phyloP scores from a whole-genome alignment of 139 green algal species.

The Chlamydomonas sphaeroides region DNA sequence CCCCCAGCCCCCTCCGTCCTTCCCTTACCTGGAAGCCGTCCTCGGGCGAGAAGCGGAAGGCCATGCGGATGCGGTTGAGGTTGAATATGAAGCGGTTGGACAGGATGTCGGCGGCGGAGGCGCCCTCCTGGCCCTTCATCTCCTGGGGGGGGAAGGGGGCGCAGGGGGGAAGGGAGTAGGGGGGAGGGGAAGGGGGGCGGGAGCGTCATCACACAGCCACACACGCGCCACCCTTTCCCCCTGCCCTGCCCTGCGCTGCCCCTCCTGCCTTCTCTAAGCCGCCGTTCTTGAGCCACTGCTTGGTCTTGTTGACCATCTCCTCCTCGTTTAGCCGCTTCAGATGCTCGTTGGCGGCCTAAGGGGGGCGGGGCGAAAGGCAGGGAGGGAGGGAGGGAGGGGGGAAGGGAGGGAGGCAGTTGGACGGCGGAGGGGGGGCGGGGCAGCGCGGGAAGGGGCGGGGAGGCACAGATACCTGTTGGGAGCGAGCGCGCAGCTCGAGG shows the following conservation, averaged over 20 bases:
- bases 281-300: conserved; percentile 3
- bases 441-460: too few relatives aligned
- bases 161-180: too few relatives aligned
- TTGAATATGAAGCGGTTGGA: conserved; percentile 2
- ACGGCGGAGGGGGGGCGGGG: too few relatives aligned
- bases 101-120: neutral
- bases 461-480: too few relatives aligned
- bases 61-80: conserved; percentile 1
- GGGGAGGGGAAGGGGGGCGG: too few relatives aligned
- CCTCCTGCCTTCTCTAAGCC: conserved; percentile 6
- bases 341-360: neutral
- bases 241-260: too few relatives aligned
- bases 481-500: too few relatives aligned
- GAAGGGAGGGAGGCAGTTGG: too few relatives aligned
- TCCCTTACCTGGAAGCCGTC: conserved; percentile 19
- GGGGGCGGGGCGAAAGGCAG: too few relatives aligned
- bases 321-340: neutral
- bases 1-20: too few relatives aligned
- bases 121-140: neutral
- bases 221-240: too few relatives aligned
- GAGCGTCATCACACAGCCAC: too few relatives aligned
- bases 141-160: neutral
- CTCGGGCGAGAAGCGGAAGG: neutral
- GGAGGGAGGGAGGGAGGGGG: neutral
- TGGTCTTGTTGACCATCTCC: neutral